Evolutionary conservation across 192 early-diverging fungal genomes (phyloP).

Genomic region (Backusella morwellensis): DNA sequence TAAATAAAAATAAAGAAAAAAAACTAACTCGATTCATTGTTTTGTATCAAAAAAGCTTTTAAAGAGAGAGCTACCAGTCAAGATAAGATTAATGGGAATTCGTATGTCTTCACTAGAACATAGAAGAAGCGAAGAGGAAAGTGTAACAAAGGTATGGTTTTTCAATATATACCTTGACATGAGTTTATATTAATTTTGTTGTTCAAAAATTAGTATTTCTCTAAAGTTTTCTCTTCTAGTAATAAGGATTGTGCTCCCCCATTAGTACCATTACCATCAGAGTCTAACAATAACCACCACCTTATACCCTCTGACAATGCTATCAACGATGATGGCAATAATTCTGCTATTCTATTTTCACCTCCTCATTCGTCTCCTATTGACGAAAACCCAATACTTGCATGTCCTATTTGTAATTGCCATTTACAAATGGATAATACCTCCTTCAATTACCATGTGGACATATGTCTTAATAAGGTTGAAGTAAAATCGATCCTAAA

Average conservation of each 20-base stretch:
- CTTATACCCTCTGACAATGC: not conserved
- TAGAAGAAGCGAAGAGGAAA: constrained; percentile 14
- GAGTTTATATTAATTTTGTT: not conserved
- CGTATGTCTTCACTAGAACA: constrained; percentile 29
- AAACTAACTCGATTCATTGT: not conserved
- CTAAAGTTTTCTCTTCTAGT: not conserved
- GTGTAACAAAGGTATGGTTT: constrained; percentile 25
- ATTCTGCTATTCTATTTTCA: not conserved
- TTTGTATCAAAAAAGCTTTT: constrained; percentile 28
- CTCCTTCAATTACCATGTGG: constrained; percentile 22
- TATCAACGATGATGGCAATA: not conserved
- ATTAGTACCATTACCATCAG: too few relatives aligned
- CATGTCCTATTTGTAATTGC: constrained; percentile 23
- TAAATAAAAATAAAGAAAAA: too few relatives aligned
- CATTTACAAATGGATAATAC: constrained; percentile 13
- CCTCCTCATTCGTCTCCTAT: not conserved
- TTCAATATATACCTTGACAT: not conserved
- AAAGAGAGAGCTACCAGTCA: constrained; percentile 44
- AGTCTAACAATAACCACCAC: not conserved
- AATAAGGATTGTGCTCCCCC: not conserved
- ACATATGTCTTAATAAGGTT: constrained; percentile 24
- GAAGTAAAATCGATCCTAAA: constrained; percentile 20
- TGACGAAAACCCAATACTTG: not conserved
- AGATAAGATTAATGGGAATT: constrained; percentile 50
- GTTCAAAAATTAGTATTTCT: not conserved